Evolutionary conservation across 2,329 filamentous ascomycete genomes (phyloP).

Genomic region (Orbilia blumenaviensis): DNA sequence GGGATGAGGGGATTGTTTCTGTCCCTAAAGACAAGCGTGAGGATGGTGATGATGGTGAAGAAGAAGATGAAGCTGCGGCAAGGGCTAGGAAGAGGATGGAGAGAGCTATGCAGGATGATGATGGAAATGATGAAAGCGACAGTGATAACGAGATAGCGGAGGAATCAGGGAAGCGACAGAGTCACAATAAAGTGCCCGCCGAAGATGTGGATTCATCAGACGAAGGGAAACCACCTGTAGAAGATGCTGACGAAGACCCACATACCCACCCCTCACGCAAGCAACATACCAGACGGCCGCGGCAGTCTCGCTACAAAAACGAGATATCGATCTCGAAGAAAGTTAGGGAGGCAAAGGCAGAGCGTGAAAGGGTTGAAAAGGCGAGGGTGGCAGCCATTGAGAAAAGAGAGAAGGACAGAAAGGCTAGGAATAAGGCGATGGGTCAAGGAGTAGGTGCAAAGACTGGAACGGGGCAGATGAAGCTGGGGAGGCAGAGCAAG

Average conservation of each 20-base stretch:
- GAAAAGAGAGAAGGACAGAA: slow-evolving; percentile 76
- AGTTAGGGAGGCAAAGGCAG: slow-evolving; percentile 65
- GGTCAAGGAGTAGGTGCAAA: slow-evolving; percentile 70
- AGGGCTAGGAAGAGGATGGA: slow-evolving; percentile 56
- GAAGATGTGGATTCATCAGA: neutral
- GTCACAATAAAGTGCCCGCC: slow-evolving; percentile 1
- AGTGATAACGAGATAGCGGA: slow-evolving; percentile 46
- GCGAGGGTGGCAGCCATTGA: slow-evolving; percentile 72
- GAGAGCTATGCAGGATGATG: slow-evolving; percentile 56
- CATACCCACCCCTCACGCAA: slow-evolving; percentile 43
- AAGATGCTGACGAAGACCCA: slow-evolving; percentile 29
- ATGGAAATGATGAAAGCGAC: slow-evolving; percentile 54
- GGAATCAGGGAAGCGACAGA: slow-evolving; percentile 29
- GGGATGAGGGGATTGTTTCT: slow-evolving; percentile 64
- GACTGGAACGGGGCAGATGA: slow-evolving; percentile 74
- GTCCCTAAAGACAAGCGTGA: slow-evolving; percentile 57
- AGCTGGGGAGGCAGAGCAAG: slow-evolving; percentile 81
- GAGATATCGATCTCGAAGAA: slow-evolving; percentile 56
- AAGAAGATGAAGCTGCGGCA: slow-evolving; percentile 55
- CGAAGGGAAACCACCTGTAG: slow-evolving; percentile 23
- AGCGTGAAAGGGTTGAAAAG: slow-evolving; percentile 70
- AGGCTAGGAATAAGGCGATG: slow-evolving; percentile 65
- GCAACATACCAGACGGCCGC: slow-evolving; percentile 55
- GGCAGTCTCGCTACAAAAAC: slow-evolving; percentile 61
- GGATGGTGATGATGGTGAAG: slow-evolving; percentile 44